A percentile compares a stretch with the other conserved stretches of the same genome.
Evolutionary conservation across 2,329 filamentous ascomycete species (phyloP).

Genomic region (Amauroascus verrucosus): DNA sequence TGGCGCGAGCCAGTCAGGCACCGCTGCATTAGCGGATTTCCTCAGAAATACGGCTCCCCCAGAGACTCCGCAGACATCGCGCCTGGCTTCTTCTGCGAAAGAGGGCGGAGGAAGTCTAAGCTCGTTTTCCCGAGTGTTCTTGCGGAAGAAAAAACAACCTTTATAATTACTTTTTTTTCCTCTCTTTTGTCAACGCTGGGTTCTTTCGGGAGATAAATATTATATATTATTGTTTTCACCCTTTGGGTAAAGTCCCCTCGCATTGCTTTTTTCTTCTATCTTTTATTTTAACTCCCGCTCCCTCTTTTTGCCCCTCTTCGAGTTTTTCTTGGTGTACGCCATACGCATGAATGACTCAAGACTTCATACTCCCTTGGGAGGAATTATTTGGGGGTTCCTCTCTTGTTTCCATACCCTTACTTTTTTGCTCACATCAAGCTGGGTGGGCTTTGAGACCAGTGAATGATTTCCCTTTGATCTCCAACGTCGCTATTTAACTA

Average conservation of each 20-base stretch:
- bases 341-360: slow-evolving; percentile 9
- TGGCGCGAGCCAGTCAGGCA: slow-evolving; percentile 29
- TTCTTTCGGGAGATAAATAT: slow-evolving; percentile 6
- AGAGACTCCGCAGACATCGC: slow-evolving; percentile 23
- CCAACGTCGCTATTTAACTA: not conserved
- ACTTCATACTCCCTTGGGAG: not conserved
- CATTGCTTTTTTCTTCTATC: not conserved
- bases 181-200: not conserved
- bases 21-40: slow-evolving; percentile 62
- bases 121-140: slow-evolving; percentile 21
- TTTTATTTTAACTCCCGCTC: not conserved
- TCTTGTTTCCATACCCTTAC: not conserved
- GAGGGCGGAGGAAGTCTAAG: slow-evolving; percentile 15
- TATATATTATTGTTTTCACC: too few species aligned
- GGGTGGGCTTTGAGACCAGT: not conserved
- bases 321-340: slow-evolving; percentile 1
- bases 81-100: slow-evolving; percentile 13
- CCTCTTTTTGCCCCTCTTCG: not conserved
- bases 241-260: not conserved
- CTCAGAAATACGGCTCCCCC: slow-evolving; percentile 59
- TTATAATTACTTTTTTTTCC: slow-evolving; percentile 1
- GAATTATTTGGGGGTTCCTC: not conserved
- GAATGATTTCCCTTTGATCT: not conserved
- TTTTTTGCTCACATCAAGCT: not conserved
- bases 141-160: slow-evolving; percentile 22